A percentile compares a stretch with the other conserved stretches of the same genome.
phyloP scores from a whole-genome alignment of 2,329 filamentous ascomycete genomes.

The Sordariomycetes sp. region DNA sequence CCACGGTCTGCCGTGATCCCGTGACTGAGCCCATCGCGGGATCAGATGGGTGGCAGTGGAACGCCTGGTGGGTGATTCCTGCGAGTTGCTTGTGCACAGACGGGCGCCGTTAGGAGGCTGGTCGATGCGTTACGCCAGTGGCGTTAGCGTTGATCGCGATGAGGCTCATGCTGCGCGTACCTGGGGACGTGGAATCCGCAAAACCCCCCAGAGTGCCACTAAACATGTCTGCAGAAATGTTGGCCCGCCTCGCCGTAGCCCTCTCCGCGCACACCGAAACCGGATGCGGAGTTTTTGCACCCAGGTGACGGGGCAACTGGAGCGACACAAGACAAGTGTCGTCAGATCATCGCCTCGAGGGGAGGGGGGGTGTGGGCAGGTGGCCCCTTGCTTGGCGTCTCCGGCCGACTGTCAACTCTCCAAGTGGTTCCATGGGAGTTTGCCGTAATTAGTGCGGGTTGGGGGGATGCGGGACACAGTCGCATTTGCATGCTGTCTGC shows the following conservation, averaged over 20 bases:
- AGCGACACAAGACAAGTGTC: constrained; percentile 1
- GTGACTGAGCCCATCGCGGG: no score
- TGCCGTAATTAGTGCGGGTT: no score
- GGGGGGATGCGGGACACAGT: no score
- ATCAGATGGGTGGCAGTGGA: no score
- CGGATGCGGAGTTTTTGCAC: neutral
- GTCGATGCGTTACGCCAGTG: neutral
- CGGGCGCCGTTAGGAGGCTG: neutral
- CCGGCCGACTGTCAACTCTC: neutral
- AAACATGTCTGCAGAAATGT: no score
- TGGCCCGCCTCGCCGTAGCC: neutral
- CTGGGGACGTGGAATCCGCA: neutral
- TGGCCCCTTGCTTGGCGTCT: neutral
- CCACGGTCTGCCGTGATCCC: no score
- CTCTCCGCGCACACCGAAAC: neutral
- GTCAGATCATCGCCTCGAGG: constrained; percentile 2
- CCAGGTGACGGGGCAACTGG: neutral
- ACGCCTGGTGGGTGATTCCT: no score
- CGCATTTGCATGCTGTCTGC: no score
- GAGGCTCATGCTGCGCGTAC: neutral
- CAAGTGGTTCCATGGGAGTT: no score
- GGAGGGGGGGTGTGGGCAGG: neutral
- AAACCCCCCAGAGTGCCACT: no score
- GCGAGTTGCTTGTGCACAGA: no score
- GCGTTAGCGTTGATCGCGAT: neutral